Base-by-base conservation (phyloP, 768 basidiomycete genomes). In the Melanogaster broomeanus region DNA sequence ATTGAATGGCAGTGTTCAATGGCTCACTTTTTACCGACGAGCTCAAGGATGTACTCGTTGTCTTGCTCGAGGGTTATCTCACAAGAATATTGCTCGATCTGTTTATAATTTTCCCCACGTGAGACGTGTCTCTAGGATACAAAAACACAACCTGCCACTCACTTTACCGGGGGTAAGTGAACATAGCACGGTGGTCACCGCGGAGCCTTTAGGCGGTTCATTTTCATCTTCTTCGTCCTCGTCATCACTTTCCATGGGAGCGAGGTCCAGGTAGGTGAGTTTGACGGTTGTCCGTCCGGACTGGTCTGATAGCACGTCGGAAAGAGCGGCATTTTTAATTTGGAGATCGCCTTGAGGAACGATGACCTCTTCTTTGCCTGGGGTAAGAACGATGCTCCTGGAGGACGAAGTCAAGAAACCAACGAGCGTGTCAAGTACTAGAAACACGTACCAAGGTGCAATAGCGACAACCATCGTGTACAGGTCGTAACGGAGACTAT, bases 81-180 rank as follows among this genome's bases (percentile, higher is more conserved):
- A 34, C 87, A 73, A 11, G 77, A 70, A 13, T 81, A 77, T 64
- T 94, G 90, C 69, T 94, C 92, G 56, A 87, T 82, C 93, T 94
- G 44, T 27, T 25, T 22, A 42, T 45, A 30, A 49, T 64, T 27
- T 44, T 46, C 42, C 46, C 53, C 47, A 49, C 42, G 16, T 51
- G n/a, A 48, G 28, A 18, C 27, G 39, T 31, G 49, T 44, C 19
- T 49, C 21, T 13, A 8, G 2, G 13, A 21, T 24, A 13, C 41
- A 31, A 37, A 48, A 44, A 37, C 49, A 35, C 27, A 45, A n/a
- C 42, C 13, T 21, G 28, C 27, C 19, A 59, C 77, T 49, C 61
- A 90, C 93, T 74, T 86, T 89, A 53, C 90, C 88, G 24, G 89
- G 85, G 43, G 86, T 91, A 60, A 97, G 74, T 1, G 91, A 83